These are phyloP conservation scores for Lotus japonicus DNA, from an alignment of 306 rosid genomes.

Conservation along the genomic window DNA sequence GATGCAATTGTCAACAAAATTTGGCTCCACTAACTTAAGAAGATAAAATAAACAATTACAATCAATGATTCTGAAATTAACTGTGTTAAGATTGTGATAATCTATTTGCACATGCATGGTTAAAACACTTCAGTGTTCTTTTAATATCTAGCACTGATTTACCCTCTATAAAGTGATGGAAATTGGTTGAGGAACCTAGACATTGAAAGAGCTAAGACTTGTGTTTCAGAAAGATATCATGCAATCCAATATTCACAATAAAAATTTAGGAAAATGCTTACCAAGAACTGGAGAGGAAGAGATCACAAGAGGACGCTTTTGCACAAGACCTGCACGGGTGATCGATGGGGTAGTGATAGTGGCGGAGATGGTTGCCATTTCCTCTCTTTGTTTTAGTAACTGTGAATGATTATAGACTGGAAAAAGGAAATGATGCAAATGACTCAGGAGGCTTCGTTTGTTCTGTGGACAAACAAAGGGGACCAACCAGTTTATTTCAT, in stretches of 20 bases:
- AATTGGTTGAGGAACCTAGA: background rate
- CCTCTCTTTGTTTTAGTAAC: background rate
- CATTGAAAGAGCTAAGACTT: too few species aligned
- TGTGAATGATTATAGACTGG: background rate
- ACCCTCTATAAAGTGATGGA: too few species aligned
- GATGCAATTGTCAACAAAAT: background rate
- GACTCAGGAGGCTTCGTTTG: background rate
- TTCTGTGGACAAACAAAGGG: background rate
- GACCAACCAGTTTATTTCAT: conserved; percentile 3
- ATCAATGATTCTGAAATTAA: too few species aligned
- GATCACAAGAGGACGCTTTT: conserved; percentile 39
- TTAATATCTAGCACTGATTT: too few species aligned
- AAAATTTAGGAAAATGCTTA: conserved; percentile 17
- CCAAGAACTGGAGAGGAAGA: conserved; percentile 69
- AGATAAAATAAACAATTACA: too few species aligned
- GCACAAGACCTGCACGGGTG: conserved; percentile 44
- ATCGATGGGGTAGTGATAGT: conserved; percentile 43
- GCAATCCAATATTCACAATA: background rate
- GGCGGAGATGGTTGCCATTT: conserved; percentile 79
- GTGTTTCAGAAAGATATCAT: background rate
- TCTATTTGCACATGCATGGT: too few species aligned
- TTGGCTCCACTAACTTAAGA: too few species aligned
- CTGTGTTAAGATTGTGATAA: too few species aligned
- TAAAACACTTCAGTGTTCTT: too few species aligned
- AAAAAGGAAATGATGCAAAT: conserved; percentile 3